Evolutionary conservation across 305 asterid species (phyloP).

Genomic region (Fraxinus floribunda): DNA sequence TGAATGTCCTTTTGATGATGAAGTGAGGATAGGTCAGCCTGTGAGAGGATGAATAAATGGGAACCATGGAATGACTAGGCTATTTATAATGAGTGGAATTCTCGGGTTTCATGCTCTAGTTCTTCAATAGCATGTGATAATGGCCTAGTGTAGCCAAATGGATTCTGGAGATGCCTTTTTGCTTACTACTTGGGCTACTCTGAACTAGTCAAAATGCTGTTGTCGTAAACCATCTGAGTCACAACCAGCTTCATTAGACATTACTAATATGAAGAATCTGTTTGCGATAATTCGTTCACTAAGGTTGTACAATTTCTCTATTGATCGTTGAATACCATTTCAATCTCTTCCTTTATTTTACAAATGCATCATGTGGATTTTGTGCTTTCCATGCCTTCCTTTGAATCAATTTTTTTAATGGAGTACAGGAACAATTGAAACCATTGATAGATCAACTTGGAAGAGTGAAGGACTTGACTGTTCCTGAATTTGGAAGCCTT

Average conservation of each 20-base stretch:
- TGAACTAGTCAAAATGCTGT: background rate
- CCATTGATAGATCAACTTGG: conserved; percentile 76
- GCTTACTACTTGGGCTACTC: background rate
- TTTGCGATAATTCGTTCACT: background rate
- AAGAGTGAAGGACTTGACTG: conserved; percentile 83
- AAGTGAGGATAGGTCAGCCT: background rate
- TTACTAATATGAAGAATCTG: background rate
- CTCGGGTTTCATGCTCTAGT: background rate
- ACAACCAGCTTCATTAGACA: background rate
- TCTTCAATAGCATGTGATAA: background rate
- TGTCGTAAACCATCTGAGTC: background rate
- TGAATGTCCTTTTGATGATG: background rate
- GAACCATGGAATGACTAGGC: background rate
- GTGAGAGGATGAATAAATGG: background rate
- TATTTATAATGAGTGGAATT: background rate
- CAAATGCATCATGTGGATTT: background rate
- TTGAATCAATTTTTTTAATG: conserved; percentile 4
- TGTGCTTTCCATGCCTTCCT: background rate
- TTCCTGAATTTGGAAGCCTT: conserved; percentile 84
- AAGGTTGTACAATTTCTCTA: background rate
- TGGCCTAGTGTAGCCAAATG: background rate
- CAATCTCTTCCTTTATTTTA: background rate
- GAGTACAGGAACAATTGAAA: conserved; percentile 74
- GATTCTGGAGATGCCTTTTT: background rate
- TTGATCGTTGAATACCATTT: background rate